These are phyloP conservation scores for Fusarium subtropicale DNA, from an alignment of 2,329 filamentous ascomycete species.

Conservation along the genomic window DNA sequence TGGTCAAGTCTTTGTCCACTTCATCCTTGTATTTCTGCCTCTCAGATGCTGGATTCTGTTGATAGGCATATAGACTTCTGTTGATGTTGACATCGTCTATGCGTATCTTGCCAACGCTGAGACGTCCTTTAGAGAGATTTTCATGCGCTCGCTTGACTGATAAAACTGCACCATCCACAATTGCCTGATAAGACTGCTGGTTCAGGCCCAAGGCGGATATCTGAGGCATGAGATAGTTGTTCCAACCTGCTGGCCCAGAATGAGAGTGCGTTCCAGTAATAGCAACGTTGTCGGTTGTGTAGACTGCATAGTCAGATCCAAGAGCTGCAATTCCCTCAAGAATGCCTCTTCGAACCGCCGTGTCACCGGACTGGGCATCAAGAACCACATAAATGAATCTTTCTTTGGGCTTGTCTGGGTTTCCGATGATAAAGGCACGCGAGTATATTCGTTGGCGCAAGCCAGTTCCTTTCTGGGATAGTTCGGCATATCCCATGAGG, in stretches of 20 bases:
- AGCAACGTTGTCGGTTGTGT: constrained; percentile 7
- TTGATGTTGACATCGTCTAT: constrained; percentile 14
- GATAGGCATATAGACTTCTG: constrained; percentile 12
- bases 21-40: constrained; percentile 3
- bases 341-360: constrained; percentile 9
- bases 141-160: constrained; percentile 9
- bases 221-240: constrained; percentile 18
- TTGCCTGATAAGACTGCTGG: constrained; percentile 9
- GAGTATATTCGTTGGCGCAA: constrained; percentile 6
- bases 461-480: background rate
- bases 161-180: constrained; percentile 4
- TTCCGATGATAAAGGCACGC: constrained; percentile 2
- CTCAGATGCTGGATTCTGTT: background rate
- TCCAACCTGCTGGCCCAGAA: constrained; percentile 10
- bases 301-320: background rate
- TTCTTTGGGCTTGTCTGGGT: background rate
- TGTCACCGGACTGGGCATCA: constrained; percentile 4
- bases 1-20: constrained; percentile 14
- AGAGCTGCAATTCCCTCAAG: background rate
- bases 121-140: background rate
- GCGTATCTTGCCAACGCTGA: constrained; percentile 9
- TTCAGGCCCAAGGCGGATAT: constrained; percentile 6
- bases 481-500: constrained; percentile 18
- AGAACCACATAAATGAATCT: constrained; percentile 3
- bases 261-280: constrained; percentile 6